Evolutionary conservation across 179 eudicot species (phyloP).

Genomic region (Sideroxylon spinosum): DNA sequence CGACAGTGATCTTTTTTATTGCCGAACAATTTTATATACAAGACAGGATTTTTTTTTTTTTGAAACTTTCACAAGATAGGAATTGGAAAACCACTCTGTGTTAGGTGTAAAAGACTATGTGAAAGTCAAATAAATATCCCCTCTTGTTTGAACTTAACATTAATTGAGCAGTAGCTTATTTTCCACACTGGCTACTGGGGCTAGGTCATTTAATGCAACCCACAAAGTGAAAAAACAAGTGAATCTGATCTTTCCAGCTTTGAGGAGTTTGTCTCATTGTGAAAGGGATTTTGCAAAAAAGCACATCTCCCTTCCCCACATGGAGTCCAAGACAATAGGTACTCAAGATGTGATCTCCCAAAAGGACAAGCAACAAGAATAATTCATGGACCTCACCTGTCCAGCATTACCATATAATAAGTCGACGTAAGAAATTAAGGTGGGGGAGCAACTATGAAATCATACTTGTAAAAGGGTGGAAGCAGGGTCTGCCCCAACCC

Average conservation of each 20-base stretch:
- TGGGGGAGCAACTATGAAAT: constrained; percentile 10
- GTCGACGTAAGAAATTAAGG: not conserved
- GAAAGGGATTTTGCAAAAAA: not conserved
- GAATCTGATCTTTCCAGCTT: constrained; percentile 8
- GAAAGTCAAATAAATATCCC: too few species aligned
- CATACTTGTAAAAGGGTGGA: not conserved
- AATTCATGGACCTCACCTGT: constrained; percentile 9
- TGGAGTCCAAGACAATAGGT: constrained; percentile 12
- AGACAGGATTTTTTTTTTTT: too few species aligned
- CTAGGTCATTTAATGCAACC: not conserved
- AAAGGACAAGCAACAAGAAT: not conserved
- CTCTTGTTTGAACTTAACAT: too few species aligned
- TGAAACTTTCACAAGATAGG: too few species aligned
- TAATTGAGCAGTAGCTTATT: too few species aligned
- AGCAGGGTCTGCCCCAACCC: constrained; percentile 18
- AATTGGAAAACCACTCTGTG: too few species aligned
- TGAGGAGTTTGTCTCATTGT: not conserved
- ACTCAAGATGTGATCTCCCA: not conserved
- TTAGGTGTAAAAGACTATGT: too few species aligned
- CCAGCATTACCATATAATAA: constrained; percentile 4
- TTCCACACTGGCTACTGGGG: too few species aligned
- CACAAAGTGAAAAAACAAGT: not conserved
- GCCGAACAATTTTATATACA: too few species aligned
- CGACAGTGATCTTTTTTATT: too few species aligned
- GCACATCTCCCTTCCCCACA: not conserved